phyloP scores from a whole-genome alignment of 2,329 filamentous ascomycete species.

The Diaporthe helianthi region DNA sequence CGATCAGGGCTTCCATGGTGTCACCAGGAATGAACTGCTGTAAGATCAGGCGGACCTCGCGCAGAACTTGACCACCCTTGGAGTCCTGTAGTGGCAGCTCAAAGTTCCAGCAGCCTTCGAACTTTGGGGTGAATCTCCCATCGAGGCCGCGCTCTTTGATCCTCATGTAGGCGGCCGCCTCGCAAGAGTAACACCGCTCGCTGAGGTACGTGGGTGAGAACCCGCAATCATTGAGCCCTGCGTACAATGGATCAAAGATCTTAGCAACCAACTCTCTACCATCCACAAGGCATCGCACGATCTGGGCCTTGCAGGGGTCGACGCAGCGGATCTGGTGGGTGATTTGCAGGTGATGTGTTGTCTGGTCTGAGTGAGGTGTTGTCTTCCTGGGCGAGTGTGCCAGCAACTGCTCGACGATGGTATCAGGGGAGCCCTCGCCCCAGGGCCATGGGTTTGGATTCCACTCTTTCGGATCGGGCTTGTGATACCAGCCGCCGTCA shows the following conservation, averaged over 20 bases:
- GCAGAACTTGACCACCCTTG: background rate
- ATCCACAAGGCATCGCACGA: background rate
- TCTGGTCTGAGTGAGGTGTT: background rate
- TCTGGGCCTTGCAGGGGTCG: background rate
- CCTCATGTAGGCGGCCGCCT: conserved; percentile 1
- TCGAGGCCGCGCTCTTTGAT: background rate
- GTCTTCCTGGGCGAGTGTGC: background rate
- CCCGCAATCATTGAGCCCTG: background rate
- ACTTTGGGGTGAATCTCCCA: background rate
- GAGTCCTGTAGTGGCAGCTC: background rate
- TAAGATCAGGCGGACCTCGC: background rate
- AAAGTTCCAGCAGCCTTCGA: background rate
- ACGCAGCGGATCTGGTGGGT: conserved; percentile 2
- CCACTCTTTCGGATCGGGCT: background rate
- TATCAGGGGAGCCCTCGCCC: background rate
- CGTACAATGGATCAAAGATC: conserved; percentile 7
- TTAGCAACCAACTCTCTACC: background rate
- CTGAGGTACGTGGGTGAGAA: background rate
- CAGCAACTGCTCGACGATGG: background rate
- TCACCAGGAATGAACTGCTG: background rate
- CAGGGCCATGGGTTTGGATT: background rate
- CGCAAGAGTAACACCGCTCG: background rate
- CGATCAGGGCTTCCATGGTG: background rate
- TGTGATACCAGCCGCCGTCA: background rate
- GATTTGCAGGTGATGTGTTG: background rate